Conservation (phyloP, 805 yeast species). For the Zygosaccharomyces pseudorouxii region DNA sequence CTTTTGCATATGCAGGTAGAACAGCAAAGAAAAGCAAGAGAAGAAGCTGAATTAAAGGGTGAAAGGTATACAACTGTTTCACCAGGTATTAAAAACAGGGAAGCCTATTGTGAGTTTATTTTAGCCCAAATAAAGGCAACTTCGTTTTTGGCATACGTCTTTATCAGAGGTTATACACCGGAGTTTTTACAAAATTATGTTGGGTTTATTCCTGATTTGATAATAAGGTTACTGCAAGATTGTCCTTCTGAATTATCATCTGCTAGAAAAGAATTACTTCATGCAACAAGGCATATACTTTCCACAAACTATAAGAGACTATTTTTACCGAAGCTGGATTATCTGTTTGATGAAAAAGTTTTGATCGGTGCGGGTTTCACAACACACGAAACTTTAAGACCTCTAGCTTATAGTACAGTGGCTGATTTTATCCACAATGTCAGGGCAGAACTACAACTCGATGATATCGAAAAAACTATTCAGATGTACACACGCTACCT, state of each 20-base stretch:
- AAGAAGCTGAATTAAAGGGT: slow-evolving; percentile 50
- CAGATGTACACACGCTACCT: slow-evolving; percentile 73
- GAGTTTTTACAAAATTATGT: slow-evolving; percentile 54
- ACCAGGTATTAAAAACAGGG: slow-evolving; percentile 67
- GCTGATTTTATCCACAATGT: slow-evolving; percentile 95
- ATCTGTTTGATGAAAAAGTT: slow-evolving; percentile 80
- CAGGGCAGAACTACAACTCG: slow-evolving; percentile 72
- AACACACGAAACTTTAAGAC: slow-evolving; percentile 81
- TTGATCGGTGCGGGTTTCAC: slow-evolving; percentile 92
- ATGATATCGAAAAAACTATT: slow-evolving; percentile 84
- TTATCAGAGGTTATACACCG: slow-evolving; percentile 76
- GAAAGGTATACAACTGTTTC: slow-evolving; percentile 65
- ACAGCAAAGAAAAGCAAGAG: slow-evolving; percentile 67
- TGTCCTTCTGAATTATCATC: slow-evolving; percentile 91
- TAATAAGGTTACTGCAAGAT: slow-evolving; percentile 81
- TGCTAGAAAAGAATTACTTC: slow-evolving; percentile 87
- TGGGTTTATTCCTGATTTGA: slow-evolving; percentile 75
- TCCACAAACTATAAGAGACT: slow-evolving; percentile 81
- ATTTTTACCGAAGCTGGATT: slow-evolving; percentile 80
- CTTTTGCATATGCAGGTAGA: slow-evolving; percentile 74
- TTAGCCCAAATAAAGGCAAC: slow-evolving; percentile 95
- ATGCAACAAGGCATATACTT: slow-evolving; percentile 91
- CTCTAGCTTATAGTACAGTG: slow-evolving; percentile 89
- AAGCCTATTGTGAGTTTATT: slow-evolving; percentile 81
- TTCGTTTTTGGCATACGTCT: slow-evolving; percentile 87